Base-by-base conservation (phyloP, 2,329 filamentous ascomycete species). In the Ophiostoma sp. region DNA sequence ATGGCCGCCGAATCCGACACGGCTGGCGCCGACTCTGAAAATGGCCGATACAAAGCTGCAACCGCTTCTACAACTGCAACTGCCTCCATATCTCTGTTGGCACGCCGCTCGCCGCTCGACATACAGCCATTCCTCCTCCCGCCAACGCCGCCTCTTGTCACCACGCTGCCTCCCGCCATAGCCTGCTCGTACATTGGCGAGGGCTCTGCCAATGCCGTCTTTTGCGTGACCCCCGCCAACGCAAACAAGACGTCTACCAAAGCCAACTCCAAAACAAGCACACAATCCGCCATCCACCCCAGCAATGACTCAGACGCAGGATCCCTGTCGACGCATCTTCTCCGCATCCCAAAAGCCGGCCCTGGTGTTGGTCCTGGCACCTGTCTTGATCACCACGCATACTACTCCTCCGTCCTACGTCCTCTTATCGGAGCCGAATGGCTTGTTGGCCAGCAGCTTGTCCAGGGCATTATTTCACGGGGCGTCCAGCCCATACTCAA, bases 141-240 rank as follows among this genome's bases (percentile, higher is more conserved):
- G 48, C 48, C 64, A 23, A 52, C 66, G 39, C 71, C 72, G 11
- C 73, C 65, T 17, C 54, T 66, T 74, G 33, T 72, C n/a, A 44
- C 69, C 66, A 57, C 36, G 23, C 48, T 74, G 33, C 72, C 72
- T 15, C 33, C 70, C 0, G 68, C 35, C 17, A 69, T 68, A 73
- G 74, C 68, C 80, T 86, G 72, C 60, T 48, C 52, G 0, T 73
- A 73, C 71, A 79, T 87, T 31, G 85, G 84, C 35, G 91, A 95
- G 78, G 92, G 91, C 33, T 89, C 90, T 33, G 91, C 92, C 69
- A 94, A 95, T 77, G 85, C 90, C 68, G 89, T 94, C 73, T 93
- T 91, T 67, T 36, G 62, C 67, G 54, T 71, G 31, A 10, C 17
- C 11, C 70, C 69, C 33, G 44, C 44, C 17, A 48, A 62, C 2